These are phyloP conservation scores for Colletotrichum zoysiae DNA, from an alignment of 2,329 filamentous ascomycete genomes.

Conservation along the genomic window DNA sequence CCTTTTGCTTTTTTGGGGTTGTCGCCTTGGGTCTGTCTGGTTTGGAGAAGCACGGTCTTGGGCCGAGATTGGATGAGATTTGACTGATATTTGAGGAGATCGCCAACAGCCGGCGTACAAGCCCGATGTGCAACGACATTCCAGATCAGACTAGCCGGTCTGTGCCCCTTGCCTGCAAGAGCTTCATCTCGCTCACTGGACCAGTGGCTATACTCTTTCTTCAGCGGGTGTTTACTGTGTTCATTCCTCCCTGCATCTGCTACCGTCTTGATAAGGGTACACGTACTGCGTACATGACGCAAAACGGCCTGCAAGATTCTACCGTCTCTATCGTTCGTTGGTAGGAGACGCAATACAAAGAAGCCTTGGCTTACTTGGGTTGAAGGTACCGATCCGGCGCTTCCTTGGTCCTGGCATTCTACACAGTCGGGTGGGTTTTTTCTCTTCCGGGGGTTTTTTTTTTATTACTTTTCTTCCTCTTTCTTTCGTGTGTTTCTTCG, in stretches of 20 bases:
- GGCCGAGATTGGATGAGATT: not conserved
- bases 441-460: too few relatives aligned
- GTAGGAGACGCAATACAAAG: not conserved
- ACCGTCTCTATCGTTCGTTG: not conserved
- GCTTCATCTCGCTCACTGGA: not conserved
- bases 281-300: slow-evolving; percentile 12
- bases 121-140: not conserved
- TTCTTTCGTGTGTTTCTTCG: not conserved
- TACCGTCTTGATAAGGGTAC: not conserved
- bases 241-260: not conserved
- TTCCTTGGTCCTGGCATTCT: not conserved
- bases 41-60: not conserved
- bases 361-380: not conserved
- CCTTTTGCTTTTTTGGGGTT: not conserved
- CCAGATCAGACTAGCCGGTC: not conserved
- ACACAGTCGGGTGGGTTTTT: not conserved
- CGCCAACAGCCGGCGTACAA: not conserved
- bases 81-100: not conserved
- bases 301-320: not conserved
- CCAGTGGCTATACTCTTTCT: not conserved
- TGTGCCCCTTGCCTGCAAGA: not conserved
- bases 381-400: not conserved
- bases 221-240: not conserved
- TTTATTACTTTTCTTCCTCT: not conserved
- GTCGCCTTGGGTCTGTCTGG: not conserved